Percentiles rank a stretch among this genome's conserved stretches.
These are phyloP conservation scores for Annona squamosa DNA, from an alignment of 164 flowering plant species.

Conservation along the genomic window DNA sequence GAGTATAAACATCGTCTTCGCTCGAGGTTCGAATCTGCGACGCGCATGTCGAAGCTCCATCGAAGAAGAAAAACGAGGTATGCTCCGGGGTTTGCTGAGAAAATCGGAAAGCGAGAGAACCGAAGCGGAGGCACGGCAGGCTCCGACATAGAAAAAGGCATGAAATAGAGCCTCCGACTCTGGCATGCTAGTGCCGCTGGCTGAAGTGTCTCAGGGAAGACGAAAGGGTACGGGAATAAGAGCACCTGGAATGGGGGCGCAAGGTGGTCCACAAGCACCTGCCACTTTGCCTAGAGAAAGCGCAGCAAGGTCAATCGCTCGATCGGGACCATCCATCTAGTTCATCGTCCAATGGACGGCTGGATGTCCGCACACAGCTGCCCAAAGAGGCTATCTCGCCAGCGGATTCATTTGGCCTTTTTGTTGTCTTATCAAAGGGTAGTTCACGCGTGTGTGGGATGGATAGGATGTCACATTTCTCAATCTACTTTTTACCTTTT, in stretches of 20 bases:
- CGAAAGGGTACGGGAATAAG: neutral
- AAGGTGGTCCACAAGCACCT: neutral
- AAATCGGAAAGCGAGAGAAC: neutral
- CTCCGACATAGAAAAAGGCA: neutral
- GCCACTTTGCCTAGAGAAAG: neutral
- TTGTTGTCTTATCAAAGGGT: too few species aligned
- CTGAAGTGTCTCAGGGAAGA: neutral
- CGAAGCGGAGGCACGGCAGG: neutral
- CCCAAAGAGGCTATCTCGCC: too few species aligned
- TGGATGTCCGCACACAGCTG: too few species aligned
- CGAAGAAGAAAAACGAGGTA: neutral
- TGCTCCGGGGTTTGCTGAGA: neutral
- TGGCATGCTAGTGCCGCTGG: neutral
- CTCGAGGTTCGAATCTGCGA: conserved; percentile 7
- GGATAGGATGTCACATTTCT: too few species aligned
- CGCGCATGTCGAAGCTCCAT: neutral
- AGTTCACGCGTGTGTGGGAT: too few species aligned
- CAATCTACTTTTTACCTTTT: too few species aligned
- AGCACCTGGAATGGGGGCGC: neutral
- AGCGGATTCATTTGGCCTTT: too few species aligned
- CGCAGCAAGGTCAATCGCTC: neutral
- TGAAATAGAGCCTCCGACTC: neutral
- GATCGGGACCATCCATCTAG: neutral
- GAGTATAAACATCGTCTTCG: conserved; percentile 47
- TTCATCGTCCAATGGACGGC: too few species aligned